phyloP scores from a whole-genome alignment of 2,329 filamentous ascomycete species.

The Aspergillus udagawae region DNA sequence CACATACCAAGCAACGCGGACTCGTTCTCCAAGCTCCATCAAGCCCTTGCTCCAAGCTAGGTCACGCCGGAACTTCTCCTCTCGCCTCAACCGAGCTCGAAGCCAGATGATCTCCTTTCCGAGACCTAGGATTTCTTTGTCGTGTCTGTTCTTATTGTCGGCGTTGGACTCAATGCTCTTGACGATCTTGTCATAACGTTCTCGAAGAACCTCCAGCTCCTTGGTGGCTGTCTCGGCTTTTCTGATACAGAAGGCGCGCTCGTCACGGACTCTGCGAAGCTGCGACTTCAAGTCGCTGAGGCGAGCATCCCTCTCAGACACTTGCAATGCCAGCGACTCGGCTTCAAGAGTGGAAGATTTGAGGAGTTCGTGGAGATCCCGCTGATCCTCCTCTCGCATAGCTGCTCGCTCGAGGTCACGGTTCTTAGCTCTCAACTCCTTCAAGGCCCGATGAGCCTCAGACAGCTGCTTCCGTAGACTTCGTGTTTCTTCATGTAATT shows the following conservation, averaged over 20 bases:
- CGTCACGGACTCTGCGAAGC: slow-evolving; percentile 57
- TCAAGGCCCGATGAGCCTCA: slow-evolving; percentile 56
- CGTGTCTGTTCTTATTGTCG: slow-evolving; percentile 45
- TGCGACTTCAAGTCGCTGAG: slow-evolving; percentile 57
- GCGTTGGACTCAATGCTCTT: slow-evolving; percentile 41
- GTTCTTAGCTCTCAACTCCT: slow-evolving; percentile 51
- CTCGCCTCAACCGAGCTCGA: slow-evolving; percentile 73
- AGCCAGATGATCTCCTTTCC: slow-evolving; percentile 89
- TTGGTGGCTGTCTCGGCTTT: slow-evolving; percentile 38
- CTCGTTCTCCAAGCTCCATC: slow-evolving; percentile 71
- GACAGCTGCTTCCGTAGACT: slow-evolving; percentile 60
- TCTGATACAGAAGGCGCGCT: slow-evolving; percentile 39
- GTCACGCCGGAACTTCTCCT: slow-evolving; percentile 73
- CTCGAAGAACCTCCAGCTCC: slow-evolving; percentile 47
- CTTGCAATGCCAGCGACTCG: slow-evolving; percentile 67
- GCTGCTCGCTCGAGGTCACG: slow-evolving; percentile 51
- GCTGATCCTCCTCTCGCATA: slow-evolving; percentile 40
- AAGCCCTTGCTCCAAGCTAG: slow-evolving; percentile 84
- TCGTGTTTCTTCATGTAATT: slow-evolving; percentile 50
- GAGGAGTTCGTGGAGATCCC: slow-evolving; percentile 44
- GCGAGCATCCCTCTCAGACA: slow-evolving; percentile 64
- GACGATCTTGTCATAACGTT: slow-evolving; percentile 61
- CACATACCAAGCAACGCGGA: slow-evolving; percentile 71
- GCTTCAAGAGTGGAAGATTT: slow-evolving; percentile 47
- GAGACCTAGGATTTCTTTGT: slow-evolving; percentile 72